Evolutionary conservation across 208 protist genomes (phyloP), one percentile per base, ranked within the genome.

Genomic region (Leishmania lainsoni): DNA sequence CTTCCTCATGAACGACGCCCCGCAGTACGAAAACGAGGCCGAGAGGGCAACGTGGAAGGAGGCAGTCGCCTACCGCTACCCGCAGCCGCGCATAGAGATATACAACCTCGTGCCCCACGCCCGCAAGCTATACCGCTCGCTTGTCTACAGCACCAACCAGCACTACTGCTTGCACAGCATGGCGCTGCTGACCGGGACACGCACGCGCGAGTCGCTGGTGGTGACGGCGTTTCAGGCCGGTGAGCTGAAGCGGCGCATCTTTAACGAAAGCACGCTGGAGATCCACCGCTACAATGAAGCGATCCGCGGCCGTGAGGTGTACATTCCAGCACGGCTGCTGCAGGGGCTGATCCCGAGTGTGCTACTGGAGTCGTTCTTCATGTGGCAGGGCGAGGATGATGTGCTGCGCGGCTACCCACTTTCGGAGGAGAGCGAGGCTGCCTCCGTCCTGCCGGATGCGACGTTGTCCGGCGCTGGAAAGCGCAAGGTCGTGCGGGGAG

Each of bases 61-160:
- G 83, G 80, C 90, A 8, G 90, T 95, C n/a, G 89, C 90, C 29
- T 88, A 90, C 76, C 85, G 84, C 75, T 84, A 91, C 83, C 88
- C 88, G 29, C 82, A 86, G 72, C 83, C 86, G 12, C 86, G 87
- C 42, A 63, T 96, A 0, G 78, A 93, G 66, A 75, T 96, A 4
- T 96, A 90, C 84, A 97, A 96, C 83, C 89, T 97, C 12, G 85
- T 94, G 20, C 84, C 91, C 22, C 94, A 97, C 86, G 92, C 89
- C 45, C 85, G 94, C 22, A 85, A 85, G 79, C 78, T 96, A 77
- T 97, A 92, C 78, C 92, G 93, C 63, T 88, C 84, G 22, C 88
- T 96, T 49, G 88, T 96, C 54, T 97, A 86, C 83, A 92, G 82
- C 39, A 92, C 94, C 14, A 92, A 93, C 80, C 88, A 93, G 81